phyloP scores from a whole-genome alignment of 768 basidiomycete species.

The Amanita exitialis region DNA sequence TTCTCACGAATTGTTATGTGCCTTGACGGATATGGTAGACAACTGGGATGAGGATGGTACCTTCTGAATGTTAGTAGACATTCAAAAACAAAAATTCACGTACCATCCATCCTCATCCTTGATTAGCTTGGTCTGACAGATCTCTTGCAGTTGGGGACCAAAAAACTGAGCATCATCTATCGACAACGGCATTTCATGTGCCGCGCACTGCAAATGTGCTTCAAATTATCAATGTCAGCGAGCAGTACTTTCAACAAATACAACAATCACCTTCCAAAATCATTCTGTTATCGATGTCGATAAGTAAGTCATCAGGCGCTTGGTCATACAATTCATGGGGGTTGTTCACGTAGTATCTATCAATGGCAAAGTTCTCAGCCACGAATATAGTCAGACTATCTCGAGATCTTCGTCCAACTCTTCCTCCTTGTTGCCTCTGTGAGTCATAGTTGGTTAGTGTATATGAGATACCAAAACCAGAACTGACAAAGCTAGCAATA shows the following conservation, averaged over 20 bases:
- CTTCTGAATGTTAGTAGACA: slow-evolving; percentile 22
- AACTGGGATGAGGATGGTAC: slow-evolving; percentile 79
- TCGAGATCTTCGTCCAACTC: slow-evolving; percentile 73
- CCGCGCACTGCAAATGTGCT: slow-evolving; percentile 84
- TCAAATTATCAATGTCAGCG: not conserved
- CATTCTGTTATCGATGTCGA: slow-evolving; percentile 67
- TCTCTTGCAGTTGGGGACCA: slow-evolving; percentile 42
- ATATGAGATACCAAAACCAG: not conserved
- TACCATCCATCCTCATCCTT: slow-evolving; percentile 79
- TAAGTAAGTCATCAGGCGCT: slow-evolving; percentile 47
- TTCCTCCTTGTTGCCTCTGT: slow-evolving; percentile 82
- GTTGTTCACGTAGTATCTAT: slow-evolving; percentile 62
- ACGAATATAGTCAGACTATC: slow-evolving; percentile 75
- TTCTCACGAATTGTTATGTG: slow-evolving; percentile 56
- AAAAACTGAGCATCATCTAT: slow-evolving; percentile 63
- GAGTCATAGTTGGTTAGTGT: not conserved
- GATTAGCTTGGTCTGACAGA: slow-evolving; percentile 52
- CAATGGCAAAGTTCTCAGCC: slow-evolving; percentile 57
- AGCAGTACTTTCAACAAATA: not conserved
- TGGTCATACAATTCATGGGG: slow-evolving; percentile 64
- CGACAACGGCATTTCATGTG: slow-evolving; percentile 73
- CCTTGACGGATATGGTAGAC: slow-evolving; percentile 65
- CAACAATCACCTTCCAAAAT: slow-evolving; percentile 47
- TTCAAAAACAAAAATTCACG: slow-evolving; percentile 8
- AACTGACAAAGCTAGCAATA: slow-evolving; percentile 69